These are phyloP conservation scores for Fusarium scirpi DNA, from an alignment of 2,329 filamentous ascomycete genomes.

Conservation along the genomic window DNA sequence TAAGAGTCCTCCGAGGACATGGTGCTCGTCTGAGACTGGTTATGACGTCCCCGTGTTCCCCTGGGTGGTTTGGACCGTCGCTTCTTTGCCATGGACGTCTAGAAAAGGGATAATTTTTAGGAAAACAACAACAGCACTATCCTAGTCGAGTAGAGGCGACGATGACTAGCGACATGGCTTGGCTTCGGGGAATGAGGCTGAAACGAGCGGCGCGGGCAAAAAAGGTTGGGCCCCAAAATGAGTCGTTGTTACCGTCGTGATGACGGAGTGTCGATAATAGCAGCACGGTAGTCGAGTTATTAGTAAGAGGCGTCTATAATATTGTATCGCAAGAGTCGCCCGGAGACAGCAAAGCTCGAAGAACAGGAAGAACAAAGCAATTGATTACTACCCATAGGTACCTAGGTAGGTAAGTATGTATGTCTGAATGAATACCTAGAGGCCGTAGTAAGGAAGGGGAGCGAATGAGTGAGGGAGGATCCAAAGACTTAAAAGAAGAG, in stretches of 20 bases:
- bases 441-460: slow-evolving; percentile 17
- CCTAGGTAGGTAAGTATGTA: not conserved
- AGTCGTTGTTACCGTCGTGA: slow-evolving; percentile 17
- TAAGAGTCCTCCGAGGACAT: slow-evolving; percentile 52
- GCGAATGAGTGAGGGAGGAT: slow-evolving; percentile 21
- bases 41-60: slow-evolving; percentile 41
- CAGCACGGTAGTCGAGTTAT: not conserved
- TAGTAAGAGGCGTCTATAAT: not conserved
- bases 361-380: not conserved
- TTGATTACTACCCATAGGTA: not conserved
- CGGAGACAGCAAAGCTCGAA: not conserved
- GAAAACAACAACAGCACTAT: slow-evolving; percentile 29
- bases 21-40: slow-evolving; percentile 44
- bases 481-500: slow-evolving; percentile 23
- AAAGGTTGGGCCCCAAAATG: slow-evolving; percentile 5
- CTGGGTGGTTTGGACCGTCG: slow-evolving; percentile 48
- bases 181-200: slow-evolving; percentile 22
- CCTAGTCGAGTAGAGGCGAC: slow-evolving; percentile 30
- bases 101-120: slow-evolving; percentile 3
- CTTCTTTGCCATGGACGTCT: slow-evolving; percentile 53
- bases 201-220: slow-evolving; percentile 36
- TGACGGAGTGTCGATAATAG: not conserved
- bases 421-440: slow-evolving; percentile 6
- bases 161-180: slow-evolving; percentile 42
- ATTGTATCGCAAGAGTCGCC: not conserved